A percentile compares a stretch with the other conserved stretches of the same genome.
Evolutionary conservation across 1,139 yeast species (phyloP).

Genomic region (Saccharomyces hybrid): DNA sequence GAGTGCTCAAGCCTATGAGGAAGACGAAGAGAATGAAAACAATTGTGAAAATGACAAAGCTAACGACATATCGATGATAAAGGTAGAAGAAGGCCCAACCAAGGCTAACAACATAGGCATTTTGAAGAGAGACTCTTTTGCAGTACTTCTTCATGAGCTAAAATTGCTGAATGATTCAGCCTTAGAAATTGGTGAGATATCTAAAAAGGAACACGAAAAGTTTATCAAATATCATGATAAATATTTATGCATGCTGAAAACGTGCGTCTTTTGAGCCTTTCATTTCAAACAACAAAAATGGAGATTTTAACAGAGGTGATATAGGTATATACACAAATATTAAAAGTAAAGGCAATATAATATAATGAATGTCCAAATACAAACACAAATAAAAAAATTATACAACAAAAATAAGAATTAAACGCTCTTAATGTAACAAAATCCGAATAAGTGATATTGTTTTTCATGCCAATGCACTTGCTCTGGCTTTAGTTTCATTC

Average conservation of each 20-base stretch:
- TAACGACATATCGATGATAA: conserved; percentile 6
- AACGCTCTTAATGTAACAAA: not conserved
- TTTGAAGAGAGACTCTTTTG: conserved; percentile 23
- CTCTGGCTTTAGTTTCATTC: not conserved
- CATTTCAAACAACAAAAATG: not conserved
- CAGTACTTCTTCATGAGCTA: conserved; percentile 20
- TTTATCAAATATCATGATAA: conserved; percentile 20
- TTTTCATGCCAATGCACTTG: not conserved
- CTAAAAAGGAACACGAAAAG: conserved; percentile 19
- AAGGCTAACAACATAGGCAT: conserved; percentile 9
- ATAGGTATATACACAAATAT: not conserved
- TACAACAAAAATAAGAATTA: not conserved
- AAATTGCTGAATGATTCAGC: conserved; percentile 15
- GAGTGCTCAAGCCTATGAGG: conserved; percentile 22
- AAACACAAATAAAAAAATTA: not conserved
- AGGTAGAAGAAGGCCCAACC: conserved; percentile 6
- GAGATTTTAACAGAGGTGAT: not conserved
- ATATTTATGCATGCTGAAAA: conserved; percentile 23
- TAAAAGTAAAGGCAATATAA: not conserved
- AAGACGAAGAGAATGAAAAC: conserved; percentile 10
- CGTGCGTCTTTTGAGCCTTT: conserved; percentile 21
- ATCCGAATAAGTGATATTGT: not conserved
- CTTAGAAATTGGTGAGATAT: conserved; percentile 13
- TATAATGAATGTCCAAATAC: not conserved
- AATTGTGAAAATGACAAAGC: conserved; percentile 2